Base-by-base conservation (phyloP, 2,329 filamentous ascomycete genomes). In the Apiospora marii region DNA sequence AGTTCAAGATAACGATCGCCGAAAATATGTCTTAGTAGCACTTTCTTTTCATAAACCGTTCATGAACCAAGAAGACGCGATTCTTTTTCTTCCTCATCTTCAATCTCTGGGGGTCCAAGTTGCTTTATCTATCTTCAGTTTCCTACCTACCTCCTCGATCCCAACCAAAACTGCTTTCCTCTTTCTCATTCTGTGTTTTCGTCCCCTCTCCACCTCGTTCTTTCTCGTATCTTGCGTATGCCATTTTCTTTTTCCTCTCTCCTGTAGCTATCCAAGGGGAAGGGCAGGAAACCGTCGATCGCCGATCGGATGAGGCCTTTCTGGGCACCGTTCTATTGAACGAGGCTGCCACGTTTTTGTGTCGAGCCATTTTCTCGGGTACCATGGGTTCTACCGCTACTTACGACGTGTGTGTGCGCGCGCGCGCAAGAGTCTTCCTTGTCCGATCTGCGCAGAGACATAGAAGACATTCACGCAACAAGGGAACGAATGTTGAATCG, bases 301-400 rank as follows among this genome's bases (percentile, higher is more conserved):
- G 41, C 16, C 67, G 67, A 68, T 68, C 67, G 43, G 67, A 68
- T 48, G 67, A 51, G 19, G 44, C 27, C 27, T 70, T 41, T 27
- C 46, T 49, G 49, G 51, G 37, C 19, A 53, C 24, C 44, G 24
- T 58, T 37, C 58, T 72, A 64, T 64, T 72, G 49, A 67, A 68
- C 67, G n/a, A 72, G 71, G 71, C 69, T 72, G 71, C 71, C 71
- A 72, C 71, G 71, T 72, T 72, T 68, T 68, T 48, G 37, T 70
- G 48, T 43, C 44, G 71, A 67, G 22, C 49, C 30, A 61, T 61
- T 37, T 37, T 37, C 27, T 61, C 53, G 58, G 58, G 58, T 64
- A 64, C 37, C 37, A 41, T 64, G 30, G 34, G 34, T n/a, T 41
- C 8, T 41, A 7, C 58, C 30, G 58, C 34, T 19, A 41, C 19